Conservation (phyloP, 2,329 filamentous ascomycete genomes). For the Furcasterigmium furcatum region DNA sequence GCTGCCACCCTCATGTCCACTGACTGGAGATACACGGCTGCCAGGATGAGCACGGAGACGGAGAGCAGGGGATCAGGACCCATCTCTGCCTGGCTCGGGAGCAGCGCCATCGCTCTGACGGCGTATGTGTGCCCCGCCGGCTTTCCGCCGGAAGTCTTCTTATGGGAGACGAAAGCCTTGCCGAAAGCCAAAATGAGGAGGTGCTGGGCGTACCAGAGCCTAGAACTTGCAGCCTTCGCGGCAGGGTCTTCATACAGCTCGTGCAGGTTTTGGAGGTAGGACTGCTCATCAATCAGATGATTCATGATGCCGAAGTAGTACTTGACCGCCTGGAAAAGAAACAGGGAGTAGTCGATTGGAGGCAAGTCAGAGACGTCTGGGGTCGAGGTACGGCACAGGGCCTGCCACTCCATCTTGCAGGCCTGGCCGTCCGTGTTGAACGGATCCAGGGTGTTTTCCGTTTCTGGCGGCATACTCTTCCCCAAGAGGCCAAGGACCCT, state of each 20-base stretch:
- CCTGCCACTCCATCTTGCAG: conserved; percentile 1
- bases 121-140: conserved; percentile 2
- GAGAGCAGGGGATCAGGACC: neutral
- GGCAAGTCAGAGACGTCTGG: conserved; percentile 1
- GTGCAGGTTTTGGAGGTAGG: conserved; percentile 1
- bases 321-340: conserved; percentile 7
- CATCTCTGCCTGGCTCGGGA: neutral
- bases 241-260: conserved; percentile 1
- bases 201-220: conserved; percentile 7
- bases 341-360: conserved; percentile 3
- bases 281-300: conserved; percentile 3
- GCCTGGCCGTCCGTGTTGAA: conserved; percentile 6
- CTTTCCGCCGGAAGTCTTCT: neutral
- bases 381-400: no score
- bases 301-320: conserved; percentile 3
- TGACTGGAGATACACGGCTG: no score
- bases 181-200: conserved; percentile 9
- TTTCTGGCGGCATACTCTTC: neutral
- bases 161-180: conserved; percentile 3
- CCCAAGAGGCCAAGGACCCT: neutral
- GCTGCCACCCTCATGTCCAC: no score
- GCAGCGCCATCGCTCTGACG: conserved; percentile 4
- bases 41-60: neutral
- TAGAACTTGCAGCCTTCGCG: neutral
- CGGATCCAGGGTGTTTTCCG: conserved; percentile 1